Percentiles rank a stretch among this genome's conserved stretches.
Evolutionary conservation across 2,329 filamentous ascomycete species (phyloP).

Genomic region (Neopestalotiopsis sp.): DNA sequence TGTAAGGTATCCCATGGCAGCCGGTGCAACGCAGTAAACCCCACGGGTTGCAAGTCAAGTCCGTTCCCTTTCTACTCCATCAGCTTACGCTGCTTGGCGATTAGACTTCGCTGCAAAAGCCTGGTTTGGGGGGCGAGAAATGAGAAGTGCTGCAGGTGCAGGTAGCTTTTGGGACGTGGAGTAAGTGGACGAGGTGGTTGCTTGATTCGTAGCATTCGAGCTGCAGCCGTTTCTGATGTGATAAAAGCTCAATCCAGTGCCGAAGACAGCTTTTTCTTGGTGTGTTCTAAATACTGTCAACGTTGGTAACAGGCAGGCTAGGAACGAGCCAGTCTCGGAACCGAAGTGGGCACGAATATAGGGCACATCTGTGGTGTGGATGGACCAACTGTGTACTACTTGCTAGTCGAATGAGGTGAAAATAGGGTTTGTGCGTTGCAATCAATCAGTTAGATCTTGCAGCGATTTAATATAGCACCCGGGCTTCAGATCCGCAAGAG

Average conservation of each 20-base stretch:
- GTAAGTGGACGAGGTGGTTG: conserved; percentile 11
- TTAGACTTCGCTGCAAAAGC: conserved; percentile 3
- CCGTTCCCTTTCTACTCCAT: conserved; percentile 2
- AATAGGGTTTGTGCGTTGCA: conserved; percentile 7
- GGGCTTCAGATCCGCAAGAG: not conserved
- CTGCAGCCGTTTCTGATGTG: not conserved
- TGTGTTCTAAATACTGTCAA: not conserved
- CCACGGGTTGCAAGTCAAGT: conserved; percentile 6
- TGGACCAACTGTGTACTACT: not conserved
- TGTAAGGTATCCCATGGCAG: conserved; percentile 9
- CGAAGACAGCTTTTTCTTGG: not conserved
- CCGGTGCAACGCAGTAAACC: conserved; percentile 13
- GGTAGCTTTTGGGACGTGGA: not conserved
- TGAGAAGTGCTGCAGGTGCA: not conserved
- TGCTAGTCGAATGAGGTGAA: not conserved
- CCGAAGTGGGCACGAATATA: not conserved
- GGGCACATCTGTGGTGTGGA: not conserved
- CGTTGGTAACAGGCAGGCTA: not conserved
- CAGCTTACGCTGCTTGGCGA: conserved; percentile 15
- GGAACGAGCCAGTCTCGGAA: not conserved
- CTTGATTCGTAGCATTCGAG: conserved; percentile 7
- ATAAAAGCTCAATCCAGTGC: not conserved
- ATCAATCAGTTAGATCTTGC: conserved; percentile 1
- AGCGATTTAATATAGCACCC: conserved; percentile 7
- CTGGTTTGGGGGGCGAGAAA: not conserved